Evolutionary conservation across 1,139 yeast genomes (phyloP), one percentile per base, ranked within the genome.

Genomic region (Lodderomyces parapsilosis): DNA sequence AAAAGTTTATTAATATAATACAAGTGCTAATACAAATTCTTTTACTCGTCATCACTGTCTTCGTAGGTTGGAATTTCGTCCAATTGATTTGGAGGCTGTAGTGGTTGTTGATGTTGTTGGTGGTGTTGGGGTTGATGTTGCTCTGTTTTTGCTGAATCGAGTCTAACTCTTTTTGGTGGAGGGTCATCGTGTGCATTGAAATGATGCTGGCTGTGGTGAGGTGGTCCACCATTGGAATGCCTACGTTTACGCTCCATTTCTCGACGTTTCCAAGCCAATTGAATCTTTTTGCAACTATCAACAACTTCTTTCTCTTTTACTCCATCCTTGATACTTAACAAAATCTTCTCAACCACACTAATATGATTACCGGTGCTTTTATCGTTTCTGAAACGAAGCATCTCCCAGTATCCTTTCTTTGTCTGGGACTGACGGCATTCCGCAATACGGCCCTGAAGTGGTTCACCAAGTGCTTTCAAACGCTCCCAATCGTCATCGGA

Each of bases 341-440:
- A 65, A 36, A 93, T 91, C 57, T 86, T 91, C 46, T 81, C 82
- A 11, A 90, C 96, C 17, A 87, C 89, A 15, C 83, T 70, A 4
- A 81, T 63, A 61, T 89, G 96, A 60, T 94, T 94, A 9, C 96
- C 98, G 56, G 86, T 85, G 19, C 79, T 65, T 59, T 94, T 94
- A 60, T 94, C 99, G 62, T 93, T 96, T 59, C 99, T 75, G 63
- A 93, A 93, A 46, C 99, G 74, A 46, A 93, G 63, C 72, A 87
- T 76, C 48, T 82, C 81, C 99, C 99, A 94, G 43, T 72, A 76
- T 1, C 83, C 83, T 3, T 66, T 65, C 30, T 53, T 59, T 42
- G 76, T 71, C 20, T 70, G 66, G 44, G 83, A 82, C 54, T 75
- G 74, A 48, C 81, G 71, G 52, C 96, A 89, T 63, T 94, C 99